Base-by-base conservation (phyloP, 2,329 filamentous ascomycete species). In the Knoxdaviesia capensis region DNA sequence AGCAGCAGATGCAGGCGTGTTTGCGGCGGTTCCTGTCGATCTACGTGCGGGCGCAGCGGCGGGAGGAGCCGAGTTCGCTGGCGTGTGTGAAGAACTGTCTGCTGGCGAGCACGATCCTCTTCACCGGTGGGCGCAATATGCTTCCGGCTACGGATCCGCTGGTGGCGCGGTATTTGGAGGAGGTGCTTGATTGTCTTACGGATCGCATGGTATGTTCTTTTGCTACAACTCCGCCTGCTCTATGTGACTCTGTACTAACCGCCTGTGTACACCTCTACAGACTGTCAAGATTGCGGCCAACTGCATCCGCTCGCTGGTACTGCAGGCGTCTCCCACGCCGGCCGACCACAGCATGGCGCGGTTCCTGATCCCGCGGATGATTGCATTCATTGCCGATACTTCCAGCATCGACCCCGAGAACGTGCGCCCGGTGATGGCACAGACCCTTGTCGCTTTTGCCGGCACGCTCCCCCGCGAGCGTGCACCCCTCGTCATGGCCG, bases 1-100 rank as follows among this genome's bases (percentile, higher is more conserved):
- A 20, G 20, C 20, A 20, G 20, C 84, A 94, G 57, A 64, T 94
- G 20, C 80, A 84, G 46, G 84, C 82, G 41, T 90, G 84, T 46
- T 65, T 94, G 7, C 75, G 80, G 31, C 77, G 84, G 5, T 90
- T 94, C 64, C 61, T 94, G 29, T 74, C 79, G 11, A 90, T 92
- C 42, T 76, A 86, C 49, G 66, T 80, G 28, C 67, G 81, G 48
- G 79, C 78, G 0, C 82, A 87, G 58, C 82, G 77, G 54, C 71
- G 82, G 36, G 81, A 87, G 52, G 60, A 57, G 6, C 77, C 87
- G 20, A 77, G 80, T 5, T 85, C 86, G 3, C 66, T 98, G 29
- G 66, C 80, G 1, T 93, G 86, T 56, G 88, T 94, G 53, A 94
- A 92, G 64, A 98, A 96, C 53, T 82, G 80, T 5, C 71, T 98